A percentile compares a stretch with the other conserved stretches of the same genome.
Conservation (phyloP, 108 stramenopile species). For the Schizochytrium sp. region DNA sequence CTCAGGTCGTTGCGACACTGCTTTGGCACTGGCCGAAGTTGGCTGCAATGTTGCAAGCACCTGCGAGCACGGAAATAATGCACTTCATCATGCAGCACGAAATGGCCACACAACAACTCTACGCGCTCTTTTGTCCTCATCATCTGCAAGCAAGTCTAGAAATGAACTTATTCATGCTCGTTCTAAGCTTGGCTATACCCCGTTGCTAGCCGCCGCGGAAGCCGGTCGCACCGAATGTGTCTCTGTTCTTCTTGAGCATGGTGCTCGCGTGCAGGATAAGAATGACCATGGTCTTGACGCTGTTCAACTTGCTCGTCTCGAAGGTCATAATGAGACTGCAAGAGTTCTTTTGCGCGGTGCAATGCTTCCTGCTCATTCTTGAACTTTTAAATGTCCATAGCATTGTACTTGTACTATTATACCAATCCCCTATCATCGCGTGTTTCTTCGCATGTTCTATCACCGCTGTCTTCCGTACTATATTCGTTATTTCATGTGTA, state of each 20-base stretch:
- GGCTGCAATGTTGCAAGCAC: constrained; percentile 26
- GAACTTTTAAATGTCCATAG: too few species aligned
- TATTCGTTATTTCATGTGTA: too few species aligned
- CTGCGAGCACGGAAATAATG: constrained; percentile 38
- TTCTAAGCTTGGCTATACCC: neutral
- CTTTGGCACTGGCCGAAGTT: neutral
- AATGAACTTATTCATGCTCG: neutral
- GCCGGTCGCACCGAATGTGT: neutral
- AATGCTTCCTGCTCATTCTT: too few species aligned
- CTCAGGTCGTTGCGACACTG: constrained; percentile 12
- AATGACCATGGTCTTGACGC: constrained; percentile 20
- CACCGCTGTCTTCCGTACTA: too few species aligned
- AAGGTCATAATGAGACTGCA: constrained; percentile 1
- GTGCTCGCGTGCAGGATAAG: neutral
- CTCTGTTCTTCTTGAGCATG: constrained; percentile 27
- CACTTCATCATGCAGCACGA: constrained; percentile 33
- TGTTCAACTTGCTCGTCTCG: constrained; percentile 12
- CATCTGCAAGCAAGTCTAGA: neutral
- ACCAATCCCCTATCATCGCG: too few species aligned
- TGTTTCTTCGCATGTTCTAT: too few species aligned
- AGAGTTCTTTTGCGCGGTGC: neutral
- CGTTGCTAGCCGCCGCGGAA: constrained; percentile 14
- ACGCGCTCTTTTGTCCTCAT: neutral
- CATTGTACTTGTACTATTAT: too few species aligned
- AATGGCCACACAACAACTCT: constrained; percentile 8